Base-by-base conservation (phyloP, 2,329 filamentous ascomycete genomes). In the Mariannaea sp. region DNA sequence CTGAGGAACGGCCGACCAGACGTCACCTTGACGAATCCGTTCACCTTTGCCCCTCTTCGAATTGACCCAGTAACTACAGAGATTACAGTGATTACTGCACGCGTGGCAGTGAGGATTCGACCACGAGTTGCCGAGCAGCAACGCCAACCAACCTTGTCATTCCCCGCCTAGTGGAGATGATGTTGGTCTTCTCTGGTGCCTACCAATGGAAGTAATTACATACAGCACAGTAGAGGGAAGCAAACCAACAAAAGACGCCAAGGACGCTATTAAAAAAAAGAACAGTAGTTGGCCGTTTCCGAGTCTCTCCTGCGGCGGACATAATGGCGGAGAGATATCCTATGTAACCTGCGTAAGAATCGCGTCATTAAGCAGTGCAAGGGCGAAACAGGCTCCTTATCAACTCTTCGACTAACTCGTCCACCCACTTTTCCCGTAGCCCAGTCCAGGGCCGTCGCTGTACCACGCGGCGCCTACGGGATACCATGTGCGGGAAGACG, bases 361-460 rank as follows among this genome's bases (percentile, higher is more conserved):
- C 38, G 46, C 55, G 39, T 45, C 49, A 53, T 56, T 24, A 19
- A 17, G 16, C 45, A 53, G 35, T 26, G 29, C 22, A 27, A 49
- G 38, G 39, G 43, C 35, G 33, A 49, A 38, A 38, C 40, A 49
- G 17, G 49, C 45, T 36, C 45, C 54, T 57, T 54, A 57, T 57
- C 55, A 54, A 57, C 45, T 30, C 7, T 20, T 32, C 14, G n/a
- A 7, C 19, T 9, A 32, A 10, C 27, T 32, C 14, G n/a, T 4
- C 19, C 13, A 32, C 19, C 39, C 43, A 45, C 49, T 49, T 41
- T 43, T 42, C 47, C n/a, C n/a, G n/a, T 32, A 14, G 19, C 35
- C 49, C 49, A 51, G 32, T 51, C 49, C 35, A 27, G 49, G 24
- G 43, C n/a, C 27, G 41, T 46, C 24, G 24, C 30, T 24, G 24